Evolutionary conservation across 305 asterid genomes (phyloP).

Genomic region (Solanum hybrid): DNA sequence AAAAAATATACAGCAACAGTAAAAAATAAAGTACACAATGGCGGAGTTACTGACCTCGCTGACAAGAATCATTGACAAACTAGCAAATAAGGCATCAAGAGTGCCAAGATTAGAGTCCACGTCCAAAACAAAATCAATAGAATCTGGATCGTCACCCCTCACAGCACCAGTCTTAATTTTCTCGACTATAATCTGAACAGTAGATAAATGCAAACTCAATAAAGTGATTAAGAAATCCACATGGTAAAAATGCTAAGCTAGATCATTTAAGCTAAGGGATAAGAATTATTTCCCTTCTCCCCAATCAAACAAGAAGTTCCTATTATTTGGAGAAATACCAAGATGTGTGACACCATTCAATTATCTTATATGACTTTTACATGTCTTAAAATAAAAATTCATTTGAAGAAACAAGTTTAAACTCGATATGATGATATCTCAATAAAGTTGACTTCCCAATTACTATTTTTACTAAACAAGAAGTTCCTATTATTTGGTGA

Average conservation of each 20-base stretch:
- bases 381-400: neutral
- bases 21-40: neutral
- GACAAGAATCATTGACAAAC: conserved; percentile 80
- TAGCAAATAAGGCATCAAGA: conserved; percentile 73
- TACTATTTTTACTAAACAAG: neutral
- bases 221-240: neutral
- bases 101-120: conserved; percentile 66
- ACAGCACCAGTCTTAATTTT: conserved; percentile 41
- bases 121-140: conserved; percentile 31
- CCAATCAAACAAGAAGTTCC: neutral
- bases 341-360: neutral
- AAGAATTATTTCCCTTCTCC: neutral
- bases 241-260: neutral
- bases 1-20: neutral
- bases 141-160: conserved; percentile 29
- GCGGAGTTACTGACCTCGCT: conserved; percentile 50
- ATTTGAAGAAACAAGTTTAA: neutral
- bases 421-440: neutral
- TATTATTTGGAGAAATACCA: neutral
- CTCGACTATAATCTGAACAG: conserved; percentile 51
- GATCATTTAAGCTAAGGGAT: neutral
- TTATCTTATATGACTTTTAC: neutral
- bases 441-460: neutral
- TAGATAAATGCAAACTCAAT: neutral
- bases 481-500: neutral